Evolutionary conservation across 2,329 filamentous ascomycete species (phyloP).

Genomic region (Herpotrichia juniperi): DNA sequence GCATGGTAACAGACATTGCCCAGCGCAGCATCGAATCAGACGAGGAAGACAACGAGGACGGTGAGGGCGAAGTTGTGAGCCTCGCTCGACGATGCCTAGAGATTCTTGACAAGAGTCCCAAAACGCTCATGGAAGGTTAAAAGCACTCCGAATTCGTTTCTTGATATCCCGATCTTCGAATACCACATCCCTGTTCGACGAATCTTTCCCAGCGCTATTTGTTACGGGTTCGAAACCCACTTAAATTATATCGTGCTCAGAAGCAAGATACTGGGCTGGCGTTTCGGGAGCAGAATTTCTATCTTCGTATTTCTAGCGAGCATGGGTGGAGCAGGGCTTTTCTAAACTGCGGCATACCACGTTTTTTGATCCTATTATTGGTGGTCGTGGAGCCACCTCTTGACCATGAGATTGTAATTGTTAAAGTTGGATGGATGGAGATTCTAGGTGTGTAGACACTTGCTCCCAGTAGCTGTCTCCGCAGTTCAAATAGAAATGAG

Average conservation of each 20-base stretch:
- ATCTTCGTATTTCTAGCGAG: conserved; percentile 46
- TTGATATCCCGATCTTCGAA: conserved; percentile 31
- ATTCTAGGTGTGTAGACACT: neutral
- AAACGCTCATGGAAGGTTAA: conserved; percentile 81
- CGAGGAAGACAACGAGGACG: conserved; percentile 84
- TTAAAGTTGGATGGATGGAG: conserved; percentile 13
- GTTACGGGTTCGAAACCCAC: conserved; percentile 29
- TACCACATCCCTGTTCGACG: conserved; percentile 22
- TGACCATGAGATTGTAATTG: conserved; percentile 25
- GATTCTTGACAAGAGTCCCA: conserved; percentile 78
- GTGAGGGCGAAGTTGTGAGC: conserved; percentile 90
- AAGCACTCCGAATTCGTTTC: conserved; percentile 13
- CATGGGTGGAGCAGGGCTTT: conserved; percentile 45
- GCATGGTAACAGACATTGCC: conserved; percentile 89
- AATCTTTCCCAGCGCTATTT: conserved; percentile 28
- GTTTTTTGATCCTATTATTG: conserved; percentile 16
- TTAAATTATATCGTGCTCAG: conserved; percentile 23
- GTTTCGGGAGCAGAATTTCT: conserved; percentile 31
- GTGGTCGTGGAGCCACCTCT: conserved; percentile 2
- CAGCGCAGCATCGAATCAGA: conserved; percentile 88
- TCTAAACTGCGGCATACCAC: conserved; percentile 41
- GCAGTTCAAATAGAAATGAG: conserved; percentile 18
- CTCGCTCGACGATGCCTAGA: conserved; percentile 90
- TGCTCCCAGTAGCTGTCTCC: conserved; percentile 5
- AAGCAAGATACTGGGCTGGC: conserved; percentile 31